Percentiles rank a stretch among this genome's conserved stretches.
phyloP scores from a whole-genome alignment of 2,329 filamentous ascomycete genomes.

The Colletotrichum neosansevieriae region DNA sequence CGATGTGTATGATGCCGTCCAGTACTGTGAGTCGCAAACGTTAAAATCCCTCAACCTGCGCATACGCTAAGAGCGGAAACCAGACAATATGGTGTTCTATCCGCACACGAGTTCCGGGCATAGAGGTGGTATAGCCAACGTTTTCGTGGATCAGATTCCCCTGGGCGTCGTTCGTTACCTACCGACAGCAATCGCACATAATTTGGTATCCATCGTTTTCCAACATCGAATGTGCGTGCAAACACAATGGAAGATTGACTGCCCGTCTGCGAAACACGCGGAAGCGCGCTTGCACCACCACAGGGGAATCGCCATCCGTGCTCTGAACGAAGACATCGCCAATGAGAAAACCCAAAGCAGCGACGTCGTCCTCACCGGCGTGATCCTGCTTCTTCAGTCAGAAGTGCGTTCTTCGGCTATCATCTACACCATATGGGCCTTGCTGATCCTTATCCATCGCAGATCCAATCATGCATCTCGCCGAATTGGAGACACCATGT shows the following conservation, averaged over 20 bases:
- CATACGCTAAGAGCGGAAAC: background rate
- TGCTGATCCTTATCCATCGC: background rate
- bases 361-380: slow-evolving; percentile 34
- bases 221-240: slow-evolving; percentile 34
- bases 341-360: slow-evolving; percentile 29
- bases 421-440: background rate
- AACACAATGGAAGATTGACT: slow-evolving; percentile 30
- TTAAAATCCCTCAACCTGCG: background rate
- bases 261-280: slow-evolving; percentile 24
- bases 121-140: slow-evolving; percentile 37
- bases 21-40: slow-evolving; percentile 36
- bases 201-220: slow-evolving; percentile 31
- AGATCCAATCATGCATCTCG: slow-evolving; percentile 36
- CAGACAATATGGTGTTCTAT: slow-evolving; percentile 41
- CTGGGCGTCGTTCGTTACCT: slow-evolving; percentile 33
- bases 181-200: slow-evolving; percentile 29
- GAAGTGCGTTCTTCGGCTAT: slow-evolving; percentile 16
- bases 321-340: slow-evolving; percentile 36
- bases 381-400: slow-evolving; percentile 31
- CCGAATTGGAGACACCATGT: slow-evolving; percentile 38
- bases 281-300: slow-evolving; percentile 36
- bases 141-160: slow-evolving; percentile 46
- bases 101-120: slow-evolving; percentile 42
- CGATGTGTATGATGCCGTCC: slow-evolving; percentile 35
- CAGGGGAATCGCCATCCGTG: slow-evolving; percentile 36